phyloP scores from a whole-genome alignment of 2,329 filamentous ascomycete genomes.

The Whalleya microplaca region DNA sequence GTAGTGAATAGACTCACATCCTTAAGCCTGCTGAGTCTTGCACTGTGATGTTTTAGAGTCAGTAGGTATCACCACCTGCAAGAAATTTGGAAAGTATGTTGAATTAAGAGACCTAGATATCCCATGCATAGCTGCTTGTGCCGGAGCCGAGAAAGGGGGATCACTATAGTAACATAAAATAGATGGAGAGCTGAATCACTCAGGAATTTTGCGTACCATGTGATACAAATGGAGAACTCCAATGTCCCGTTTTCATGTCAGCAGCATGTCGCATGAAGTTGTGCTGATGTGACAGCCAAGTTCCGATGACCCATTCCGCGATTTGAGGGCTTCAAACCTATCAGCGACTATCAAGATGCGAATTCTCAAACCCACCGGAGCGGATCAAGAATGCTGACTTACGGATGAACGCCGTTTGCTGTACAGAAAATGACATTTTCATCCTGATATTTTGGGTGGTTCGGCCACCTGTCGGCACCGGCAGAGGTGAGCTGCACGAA shows the following conservation, averaged over 20 bases:
- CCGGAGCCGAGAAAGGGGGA: background rate
- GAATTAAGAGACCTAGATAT: too few relatives aligned
- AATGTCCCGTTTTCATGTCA: conserved; percentile 20
- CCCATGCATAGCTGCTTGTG: background rate
- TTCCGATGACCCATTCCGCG: conserved; percentile 57
- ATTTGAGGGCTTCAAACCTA: conserved; percentile 51
- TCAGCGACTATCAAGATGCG: background rate
- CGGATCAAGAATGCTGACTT: conserved; percentile 19
- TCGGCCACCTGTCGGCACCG: conserved; percentile 47
- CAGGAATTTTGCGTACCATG: background rate
- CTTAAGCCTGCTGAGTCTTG: conserved; percentile 23
- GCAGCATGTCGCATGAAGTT: conserved; percentile 14
- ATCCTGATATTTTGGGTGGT: conserved; percentile 49
- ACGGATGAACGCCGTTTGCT: conserved; percentile 60
- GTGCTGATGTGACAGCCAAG: conserved; percentile 53
- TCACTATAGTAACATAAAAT: background rate
- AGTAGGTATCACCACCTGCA: background rate
- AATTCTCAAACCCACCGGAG: background rate
- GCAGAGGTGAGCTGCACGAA: conserved; percentile 51
- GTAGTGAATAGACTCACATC: conserved; percentile 16
- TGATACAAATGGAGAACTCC: conserved; percentile 5
- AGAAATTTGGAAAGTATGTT: too few relatives aligned
- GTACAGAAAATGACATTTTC: conserved; percentile 53
- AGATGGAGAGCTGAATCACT: background rate
- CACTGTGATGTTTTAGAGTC: conserved; percentile 3